phyloP scores from a whole-genome alignment of 345 rosid species.

The Gossypium ekmanianum region DNA sequence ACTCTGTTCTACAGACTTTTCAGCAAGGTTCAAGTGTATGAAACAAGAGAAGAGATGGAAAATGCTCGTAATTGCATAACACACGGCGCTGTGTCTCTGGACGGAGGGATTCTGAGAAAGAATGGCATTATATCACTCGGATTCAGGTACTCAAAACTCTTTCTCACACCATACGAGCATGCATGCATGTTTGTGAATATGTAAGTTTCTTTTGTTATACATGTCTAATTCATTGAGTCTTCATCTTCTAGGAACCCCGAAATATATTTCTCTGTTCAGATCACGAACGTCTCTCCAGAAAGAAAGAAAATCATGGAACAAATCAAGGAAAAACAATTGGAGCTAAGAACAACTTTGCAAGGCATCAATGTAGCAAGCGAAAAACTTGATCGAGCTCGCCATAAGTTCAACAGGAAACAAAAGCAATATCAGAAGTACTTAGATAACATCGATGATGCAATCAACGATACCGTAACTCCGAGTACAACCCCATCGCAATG shows the following conservation, averaged over 20 bases:
- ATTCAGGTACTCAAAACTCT: slow-evolving; percentile 31
- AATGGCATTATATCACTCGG: slow-evolving; percentile 43
- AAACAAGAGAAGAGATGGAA: slow-evolving; percentile 37
- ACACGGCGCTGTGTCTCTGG: slow-evolving; percentile 49
- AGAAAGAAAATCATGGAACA: not conserved
- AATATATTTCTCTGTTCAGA: slow-evolving; percentile 39
- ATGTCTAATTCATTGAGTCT: not conserved
- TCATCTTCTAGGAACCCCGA: slow-evolving; percentile 32
- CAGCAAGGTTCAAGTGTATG: slow-evolving; percentile 54
- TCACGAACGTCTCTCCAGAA: not conserved
- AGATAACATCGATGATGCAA: not conserved
- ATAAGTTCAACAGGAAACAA: slow-evolving; percentile 10
- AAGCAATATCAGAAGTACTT: not conserved
- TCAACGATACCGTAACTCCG: not conserved
- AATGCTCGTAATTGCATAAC: slow-evolving; percentile 35
- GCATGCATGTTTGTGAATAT: too few species aligned
- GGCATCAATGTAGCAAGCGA: not conserved
- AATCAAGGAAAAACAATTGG: slow-evolving; percentile 1
- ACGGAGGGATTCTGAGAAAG: slow-evolving; percentile 52
- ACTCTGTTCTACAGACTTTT: slow-evolving; percentile 51
- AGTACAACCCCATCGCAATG: not conserved
- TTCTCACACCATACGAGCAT: not conserved
- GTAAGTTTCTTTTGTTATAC: not conserved
- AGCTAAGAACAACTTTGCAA: not conserved
- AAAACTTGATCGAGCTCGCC: not conserved